Base-by-base conservation (phyloP, 2,329 filamentous ascomycete genomes). In the Penicillium sclerotiorum region DNA sequence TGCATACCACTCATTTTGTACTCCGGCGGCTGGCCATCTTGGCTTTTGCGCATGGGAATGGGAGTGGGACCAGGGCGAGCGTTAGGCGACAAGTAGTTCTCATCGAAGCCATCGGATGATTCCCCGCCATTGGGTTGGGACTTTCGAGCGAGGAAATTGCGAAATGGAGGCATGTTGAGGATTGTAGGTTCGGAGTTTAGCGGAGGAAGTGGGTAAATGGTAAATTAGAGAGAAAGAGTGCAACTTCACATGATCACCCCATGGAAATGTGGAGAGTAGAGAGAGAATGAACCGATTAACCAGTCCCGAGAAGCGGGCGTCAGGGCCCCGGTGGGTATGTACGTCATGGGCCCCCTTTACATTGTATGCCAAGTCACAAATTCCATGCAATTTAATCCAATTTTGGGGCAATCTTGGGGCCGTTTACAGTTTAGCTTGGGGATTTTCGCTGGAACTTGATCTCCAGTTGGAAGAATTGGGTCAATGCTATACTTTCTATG, bases 1-100 rank as follows among this genome's bases (percentile, higher is more conserved):
- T 43, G 46, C 84, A 64, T 81, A 90, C 88, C 87, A 72, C 87
- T 89, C 81, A 91, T 81, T 73, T 90, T 89, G 74, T 90, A 90
- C 69, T 90, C 87, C 57, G 83, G 84, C 28, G 79, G 86, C 59
- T 88, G 85, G 58, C 88, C 86, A 66, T 83, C 82, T 62, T 73
- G 80, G 62, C 77, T 78, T 65, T 80, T 84, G 58, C 79, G 80
- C 47, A 87, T 79, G 64, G 81, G 86, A 65, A 88, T 61, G 25
- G 71, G 68, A 8, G 27, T 33, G 11, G 40, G 40, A 46, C 59
- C 61, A 33, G 77, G 75, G 20, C 54, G 78, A 69, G 48, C 72
- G 57, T 75, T 76, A 61, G 40, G 69, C 69, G 32, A 79, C 72
- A 43, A 77, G 51, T 72, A 63, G 60, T 80, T 83, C 62, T 87